These are phyloP conservation scores for Mycena floridula DNA, from an alignment of 768 basidiomycete genomes.

Conservation along the genomic window DNA sequence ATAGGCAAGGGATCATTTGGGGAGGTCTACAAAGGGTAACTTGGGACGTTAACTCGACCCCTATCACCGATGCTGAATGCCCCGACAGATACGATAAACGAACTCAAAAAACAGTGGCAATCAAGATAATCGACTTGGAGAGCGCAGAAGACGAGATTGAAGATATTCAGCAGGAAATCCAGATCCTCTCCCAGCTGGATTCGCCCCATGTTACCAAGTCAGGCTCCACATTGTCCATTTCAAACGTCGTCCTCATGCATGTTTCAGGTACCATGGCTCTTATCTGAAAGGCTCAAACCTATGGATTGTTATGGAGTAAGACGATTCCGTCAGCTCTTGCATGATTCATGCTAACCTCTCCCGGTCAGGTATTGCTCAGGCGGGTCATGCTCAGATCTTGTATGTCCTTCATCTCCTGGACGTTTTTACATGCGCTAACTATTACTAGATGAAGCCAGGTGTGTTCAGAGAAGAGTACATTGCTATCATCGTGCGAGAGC, in stretches of 20 bases:
- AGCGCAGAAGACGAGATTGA: slow-evolving; percentile 99
- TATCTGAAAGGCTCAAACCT: slow-evolving; percentile 93
- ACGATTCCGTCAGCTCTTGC: slow-evolving; percentile 8
- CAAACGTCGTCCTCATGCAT: slow-evolving; percentile 3
- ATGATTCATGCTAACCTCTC: neutral
- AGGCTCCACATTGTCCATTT: slow-evolving; percentile 17
- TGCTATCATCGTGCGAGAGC: slow-evolving; percentile 91
- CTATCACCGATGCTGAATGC: slow-evolving; percentile 3
- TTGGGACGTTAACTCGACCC: slow-evolving; percentile 9
- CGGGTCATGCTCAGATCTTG: slow-evolving; percentile 95
- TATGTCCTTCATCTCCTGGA: slow-evolving; percentile 29
- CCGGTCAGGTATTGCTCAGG: slow-evolving; percentile 87
- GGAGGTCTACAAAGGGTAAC: slow-evolving; percentile 97
- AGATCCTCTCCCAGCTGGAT: slow-evolving; percentile 94
- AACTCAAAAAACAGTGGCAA: slow-evolving; percentile 94
- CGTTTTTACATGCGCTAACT: slow-evolving; percentile 10
- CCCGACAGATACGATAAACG: slow-evolving; percentile 80
- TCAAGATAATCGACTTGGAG: slow-evolving; percentile 99
- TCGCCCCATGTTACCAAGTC: slow-evolving; percentile 95
- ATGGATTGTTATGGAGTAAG: slow-evolving; percentile 99
- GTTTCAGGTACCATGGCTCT: slow-evolving; percentile 83
- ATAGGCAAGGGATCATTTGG: slow-evolving; percentile 97
- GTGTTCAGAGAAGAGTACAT: slow-evolving; percentile 98
- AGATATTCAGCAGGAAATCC: slow-evolving; percentile 98
- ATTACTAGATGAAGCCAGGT: slow-evolving; percentile 89